phyloP scores from a whole-genome alignment of 257 asterid genomes.

The Linaria vulgaris region DNA sequence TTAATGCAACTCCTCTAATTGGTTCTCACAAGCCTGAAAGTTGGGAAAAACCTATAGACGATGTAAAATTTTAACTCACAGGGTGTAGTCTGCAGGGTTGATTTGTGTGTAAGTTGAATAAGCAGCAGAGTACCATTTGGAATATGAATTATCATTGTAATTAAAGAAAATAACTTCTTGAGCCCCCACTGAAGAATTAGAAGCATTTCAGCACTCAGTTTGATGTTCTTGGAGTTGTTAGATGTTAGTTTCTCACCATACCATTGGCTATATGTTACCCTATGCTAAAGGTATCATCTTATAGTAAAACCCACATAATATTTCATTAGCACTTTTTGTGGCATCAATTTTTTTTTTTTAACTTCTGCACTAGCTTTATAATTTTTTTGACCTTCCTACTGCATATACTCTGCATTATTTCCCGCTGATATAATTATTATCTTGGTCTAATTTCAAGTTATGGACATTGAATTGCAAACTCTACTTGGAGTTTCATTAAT shows the following conservation, averaged over 20 bases:
- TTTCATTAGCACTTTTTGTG: conserved; percentile 6
- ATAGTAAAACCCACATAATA: conserved; percentile 10
- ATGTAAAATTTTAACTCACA: too few relatives aligned
- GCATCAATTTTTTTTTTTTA: conserved; percentile 1
- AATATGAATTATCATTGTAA: neutral
- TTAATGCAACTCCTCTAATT: neutral
- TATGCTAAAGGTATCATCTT: neutral
- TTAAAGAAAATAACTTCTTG: neutral
- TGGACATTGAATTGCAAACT: too few relatives aligned
- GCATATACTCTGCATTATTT: conserved; percentile 1
- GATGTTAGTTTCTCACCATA: neutral
- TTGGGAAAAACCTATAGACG: neutral
- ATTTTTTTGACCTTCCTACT: neutral
- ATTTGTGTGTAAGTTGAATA: neutral
- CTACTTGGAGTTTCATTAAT: conserved; percentile 31
- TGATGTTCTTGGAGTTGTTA: neutral
- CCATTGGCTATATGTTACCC: neutral
- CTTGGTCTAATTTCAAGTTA: too few relatives aligned
- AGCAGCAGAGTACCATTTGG: neutral
- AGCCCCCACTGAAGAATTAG: neutral
- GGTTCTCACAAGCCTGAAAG: neutral
- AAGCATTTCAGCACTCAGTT: neutral
- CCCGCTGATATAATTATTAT: too few relatives aligned
- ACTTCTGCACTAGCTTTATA: conserved; percentile 16
- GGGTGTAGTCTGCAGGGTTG: neutral